Conservation (phyloP, 257 asterid genomes). For the Ocimum tenuiflorum region DNA sequence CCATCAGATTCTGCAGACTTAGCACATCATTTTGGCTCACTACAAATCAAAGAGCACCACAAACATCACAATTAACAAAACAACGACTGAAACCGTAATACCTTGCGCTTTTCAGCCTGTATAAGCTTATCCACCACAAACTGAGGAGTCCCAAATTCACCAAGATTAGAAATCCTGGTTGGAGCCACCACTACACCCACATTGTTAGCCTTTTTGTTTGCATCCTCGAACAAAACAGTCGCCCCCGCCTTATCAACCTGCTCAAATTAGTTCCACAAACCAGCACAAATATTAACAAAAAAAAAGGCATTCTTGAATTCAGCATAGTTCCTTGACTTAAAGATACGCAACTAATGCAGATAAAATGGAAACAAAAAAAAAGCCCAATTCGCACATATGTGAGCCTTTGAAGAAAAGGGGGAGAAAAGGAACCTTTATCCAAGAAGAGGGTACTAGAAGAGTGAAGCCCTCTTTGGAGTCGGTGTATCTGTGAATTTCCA, state of each 20-base stretch:
- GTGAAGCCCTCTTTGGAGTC: slow-evolving; percentile 68
- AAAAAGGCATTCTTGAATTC: no score
- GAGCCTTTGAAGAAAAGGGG: no score
- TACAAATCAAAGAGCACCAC: neutral
- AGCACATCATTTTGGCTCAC: neutral
- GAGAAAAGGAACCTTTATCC: slow-evolving; percentile 46
- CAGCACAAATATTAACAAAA: no score
- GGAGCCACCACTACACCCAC: slow-evolving; percentile 83
- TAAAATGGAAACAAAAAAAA: neutral
- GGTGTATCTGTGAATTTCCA: slow-evolving; percentile 57
- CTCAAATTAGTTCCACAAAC: slow-evolving; percentile 15
- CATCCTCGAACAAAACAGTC: slow-evolving; percentile 65
- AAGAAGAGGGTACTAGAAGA: slow-evolving; percentile 74
- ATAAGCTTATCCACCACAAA: slow-evolving; percentile 86
- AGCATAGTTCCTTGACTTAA: neutral
- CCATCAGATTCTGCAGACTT: neutral
- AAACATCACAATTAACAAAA: neutral
- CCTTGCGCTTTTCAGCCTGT: slow-evolving; percentile 85
- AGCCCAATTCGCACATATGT: neutral
- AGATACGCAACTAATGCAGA: neutral
- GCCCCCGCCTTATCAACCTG: slow-evolving; percentile 97
- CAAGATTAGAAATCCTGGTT: slow-evolving; percentile 54
- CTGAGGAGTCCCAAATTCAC: slow-evolving; percentile 76
- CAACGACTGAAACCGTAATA: slow-evolving; percentile 9
- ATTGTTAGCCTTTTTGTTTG: slow-evolving; percentile 58